Base-by-base conservation (phyloP, 345 rosid genomes). In the Bruguiera parviflora region DNA sequence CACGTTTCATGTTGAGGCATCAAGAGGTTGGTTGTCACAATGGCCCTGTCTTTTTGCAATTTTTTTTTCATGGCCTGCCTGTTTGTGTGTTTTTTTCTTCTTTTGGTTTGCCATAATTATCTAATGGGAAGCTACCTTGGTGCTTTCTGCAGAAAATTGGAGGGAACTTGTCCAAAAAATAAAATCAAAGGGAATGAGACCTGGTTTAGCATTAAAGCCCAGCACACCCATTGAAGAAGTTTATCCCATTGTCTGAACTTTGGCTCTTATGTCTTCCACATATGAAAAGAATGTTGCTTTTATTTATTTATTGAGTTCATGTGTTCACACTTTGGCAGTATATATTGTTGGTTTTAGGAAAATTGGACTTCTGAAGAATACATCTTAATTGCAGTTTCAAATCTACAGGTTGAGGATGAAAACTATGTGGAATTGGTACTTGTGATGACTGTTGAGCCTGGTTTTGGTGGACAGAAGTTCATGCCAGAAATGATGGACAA, bases 381-480 rank as follows among this genome's bases (percentile, higher is more conserved):
- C 43, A n/a, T 43, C 19, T 18, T 16, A 49, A 24, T 3, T 56
- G 31, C 21, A 15, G 9, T 64, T 58, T 63, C 8, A 19, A 37
- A 53, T 15, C 53, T 65, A 28, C 75, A 94, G 98, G 82, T 91
- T n/a, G 90, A 91, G 67, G 81, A 84, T 63, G 76, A 79, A 82
- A 75, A 79, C 79, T 91, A 91, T 0, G 97, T 95, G 46, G 96
- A 92, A 72, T 81, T 92, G 93, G 99, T 94, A 73, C 99, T 92
- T 66, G 93, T 93, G 68, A 91, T 93, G 97, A 91, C 97, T 5
- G 94, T 91, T 22, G 96, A 91, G 72, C 96, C 92, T 76, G 97
- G 94, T 64, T 91, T 91, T 75, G 97, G 97, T 10, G 98, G 97
- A 55, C 96, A 91, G 71, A 89, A 89, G 80, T 94, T 94, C 83